A percentile compares a stretch with the other conserved stretches of the same genome.
These are phyloP conservation scores for Brassica nigra DNA, from an alignment of 345 rosid genomes.

Conservation along the genomic window DNA sequence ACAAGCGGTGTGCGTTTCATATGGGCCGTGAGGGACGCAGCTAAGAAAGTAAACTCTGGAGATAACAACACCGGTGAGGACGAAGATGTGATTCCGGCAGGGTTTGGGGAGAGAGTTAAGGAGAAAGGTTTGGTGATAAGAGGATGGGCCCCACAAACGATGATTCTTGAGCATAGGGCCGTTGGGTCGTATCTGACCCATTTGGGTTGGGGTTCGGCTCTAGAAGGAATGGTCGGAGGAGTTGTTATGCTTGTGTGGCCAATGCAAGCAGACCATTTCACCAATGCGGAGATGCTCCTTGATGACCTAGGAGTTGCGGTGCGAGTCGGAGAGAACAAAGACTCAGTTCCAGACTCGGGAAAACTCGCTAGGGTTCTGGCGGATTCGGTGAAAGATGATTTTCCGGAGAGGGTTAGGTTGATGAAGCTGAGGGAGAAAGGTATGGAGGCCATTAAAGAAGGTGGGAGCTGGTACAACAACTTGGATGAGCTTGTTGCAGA, in stretches of 20 bases:
- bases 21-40: constrained; percentile 29
- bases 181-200: constrained; percentile 30
- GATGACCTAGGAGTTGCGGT: constrained; percentile 35
- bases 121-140: constrained; percentile 17
- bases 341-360: constrained; percentile 34
- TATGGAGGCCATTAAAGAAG: constrained; percentile 33
- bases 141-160: constrained; percentile 32
- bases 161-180: constrained; percentile 25
- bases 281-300: constrained; percentile 39
- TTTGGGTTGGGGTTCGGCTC: constrained; percentile 33
- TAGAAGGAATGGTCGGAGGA: constrained; percentile 38
- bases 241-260: constrained; percentile 53
- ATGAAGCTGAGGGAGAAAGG: constrained; percentile 7
- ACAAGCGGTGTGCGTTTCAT: constrained; percentile 28
- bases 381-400: constrained; percentile 24
- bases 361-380: constrained; percentile 43
- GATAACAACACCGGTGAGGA: background rate
- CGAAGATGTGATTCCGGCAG: constrained; percentile 23
- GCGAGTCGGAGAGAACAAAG: constrained; percentile 41
- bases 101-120: constrained; percentile 24
- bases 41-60: background rate
- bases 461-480: constrained; percentile 45
- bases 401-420: constrained; percentile 22
- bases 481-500: constrained; percentile 36
- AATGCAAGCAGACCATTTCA: constrained; percentile 47